Base-by-base conservation (phyloP, 176 grass and related monocot genomes). In the Guadua angustifolia region DNA sequence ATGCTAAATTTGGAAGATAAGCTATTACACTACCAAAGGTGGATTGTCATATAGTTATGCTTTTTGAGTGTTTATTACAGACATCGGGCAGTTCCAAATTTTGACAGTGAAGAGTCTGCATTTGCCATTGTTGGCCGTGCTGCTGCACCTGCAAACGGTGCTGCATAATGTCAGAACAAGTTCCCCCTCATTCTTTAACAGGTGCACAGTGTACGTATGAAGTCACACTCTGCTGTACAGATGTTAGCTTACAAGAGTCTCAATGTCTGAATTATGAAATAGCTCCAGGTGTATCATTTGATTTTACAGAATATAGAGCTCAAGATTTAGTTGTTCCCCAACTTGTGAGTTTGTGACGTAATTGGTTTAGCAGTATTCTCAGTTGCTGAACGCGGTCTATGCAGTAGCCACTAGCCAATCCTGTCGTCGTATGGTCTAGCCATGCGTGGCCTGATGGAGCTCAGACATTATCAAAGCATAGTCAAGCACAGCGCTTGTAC, bases 1-100 rank as follows among this genome's bases (percentile, higher is more conserved):
- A 78, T 46, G 88, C 84, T 50, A 79, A 79, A 8, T 86, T 83
- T 32, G 74, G 79, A 66, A 79, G 59, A 18, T 90, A 74, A 33
- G 33, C 32, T 67, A 57, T 29, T 38, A 43, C 24, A 22, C 13
- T 60, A 61, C 22, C 19, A 16, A 50, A 45, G 33, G 13, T 18
- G 39, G 19, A 40, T 57, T 57, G 26, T 19, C 10, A 29, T 78
- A 44, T 44, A 18, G 47, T n/a, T 74, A 42, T 36, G 43, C 36
- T 64, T 42, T 42, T 36, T 62, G 24, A 36, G 22, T 7, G 8
- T 16, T 39, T 39, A 39, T 61, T 60, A 49, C 38, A 66, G 8
- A 51, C 8, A 56, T 25, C 21, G 18, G 68, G 60, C 42, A 1
- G 55, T 57, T 77, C 35, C 60, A 50, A 85, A 40, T 80, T 85